These are phyloP conservation scores for Phialophora expanda DNA, from an alignment of 2,329 filamentous ascomycete genomes.

Conservation along the genomic window DNA sequence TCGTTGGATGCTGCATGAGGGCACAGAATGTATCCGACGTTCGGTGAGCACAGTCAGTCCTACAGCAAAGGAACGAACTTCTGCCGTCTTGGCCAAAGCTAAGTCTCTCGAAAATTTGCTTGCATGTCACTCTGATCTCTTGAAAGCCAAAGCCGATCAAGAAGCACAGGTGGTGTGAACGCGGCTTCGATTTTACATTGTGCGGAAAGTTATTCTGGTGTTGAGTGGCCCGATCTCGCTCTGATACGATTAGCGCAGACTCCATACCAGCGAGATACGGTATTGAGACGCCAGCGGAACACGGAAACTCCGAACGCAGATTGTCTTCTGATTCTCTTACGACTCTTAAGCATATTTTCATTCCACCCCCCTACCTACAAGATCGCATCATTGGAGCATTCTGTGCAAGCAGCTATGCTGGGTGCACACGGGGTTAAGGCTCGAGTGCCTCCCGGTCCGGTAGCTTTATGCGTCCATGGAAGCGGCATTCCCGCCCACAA, in stretches of 20 bases:
- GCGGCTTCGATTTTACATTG: no score
- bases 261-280: not conserved
- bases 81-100: not conserved
- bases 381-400: no score
- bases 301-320: not conserved
- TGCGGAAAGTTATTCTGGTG: not conserved
- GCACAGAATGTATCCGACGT: no score
- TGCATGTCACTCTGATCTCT: not conserved
- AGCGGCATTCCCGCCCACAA: no score
- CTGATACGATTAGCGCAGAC: not conserved
- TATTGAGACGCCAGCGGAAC: not conserved
- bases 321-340: not conserved
- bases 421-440: no score
- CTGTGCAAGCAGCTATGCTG: no score
- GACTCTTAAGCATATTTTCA: not conserved
- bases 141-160: not conserved
- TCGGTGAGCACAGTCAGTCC: no score
- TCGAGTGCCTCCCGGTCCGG: no score
- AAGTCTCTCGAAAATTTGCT: not conserved
- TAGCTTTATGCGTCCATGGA: no score
- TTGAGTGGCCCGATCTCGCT: not conserved
- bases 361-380: not conserved
- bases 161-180: not conserved
- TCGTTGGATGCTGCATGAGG: no score
- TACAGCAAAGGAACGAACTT: not conserved